Evolutionary conservation across 169 alveolate species (phyloP).

Genomic region (Cryptosporidium ubiquitum): DNA sequence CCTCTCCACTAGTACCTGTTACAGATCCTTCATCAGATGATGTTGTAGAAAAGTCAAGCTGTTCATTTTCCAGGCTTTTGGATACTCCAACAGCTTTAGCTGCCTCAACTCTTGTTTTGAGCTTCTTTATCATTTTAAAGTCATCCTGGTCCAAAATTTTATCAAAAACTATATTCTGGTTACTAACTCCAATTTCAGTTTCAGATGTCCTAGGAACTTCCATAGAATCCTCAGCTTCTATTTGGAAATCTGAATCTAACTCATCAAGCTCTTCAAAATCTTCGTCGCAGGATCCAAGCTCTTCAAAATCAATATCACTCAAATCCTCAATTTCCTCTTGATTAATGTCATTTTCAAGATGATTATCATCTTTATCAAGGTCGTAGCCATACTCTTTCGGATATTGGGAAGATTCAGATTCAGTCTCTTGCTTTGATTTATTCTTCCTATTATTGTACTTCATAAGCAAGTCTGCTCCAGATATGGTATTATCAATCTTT

Average conservation of each 20-base stretch:
- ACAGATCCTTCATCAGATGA: background rate
- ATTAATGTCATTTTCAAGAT: background rate
- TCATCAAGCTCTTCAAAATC: background rate
- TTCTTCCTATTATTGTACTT: conserved; percentile 75
- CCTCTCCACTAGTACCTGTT: conserved; percentile 6
- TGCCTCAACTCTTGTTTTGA: conserved; percentile 68
- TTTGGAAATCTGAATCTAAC: background rate
- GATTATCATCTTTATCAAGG: conserved; percentile 36
- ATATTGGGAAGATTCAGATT: conserved; percentile 60
- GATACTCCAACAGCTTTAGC: conserved; percentile 42
- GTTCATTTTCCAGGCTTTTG: background rate
- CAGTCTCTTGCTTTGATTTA: conserved; percentile 16
- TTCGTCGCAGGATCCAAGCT: background rate
- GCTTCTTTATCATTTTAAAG: conserved; percentile 73
- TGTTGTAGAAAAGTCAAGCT: background rate
- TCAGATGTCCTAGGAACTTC: background rate
- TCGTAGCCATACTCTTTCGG: conserved; percentile 56
- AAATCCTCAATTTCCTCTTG: background rate
- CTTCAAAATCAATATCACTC: conserved; percentile 6
- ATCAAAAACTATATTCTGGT: conserved; percentile 39
- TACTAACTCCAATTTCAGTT: background rate
- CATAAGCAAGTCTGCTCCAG: conserved; percentile 84
- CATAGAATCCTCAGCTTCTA: background rate
- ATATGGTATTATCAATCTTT: conserved; percentile 78
- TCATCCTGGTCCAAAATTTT: conserved; percentile 75